A percentile compares a stretch with the other conserved stretches of the same genome.
These are phyloP conservation scores for Chionographis japonica DNA, from an alignment of 106 monocot species.

Conservation along the genomic window DNA sequence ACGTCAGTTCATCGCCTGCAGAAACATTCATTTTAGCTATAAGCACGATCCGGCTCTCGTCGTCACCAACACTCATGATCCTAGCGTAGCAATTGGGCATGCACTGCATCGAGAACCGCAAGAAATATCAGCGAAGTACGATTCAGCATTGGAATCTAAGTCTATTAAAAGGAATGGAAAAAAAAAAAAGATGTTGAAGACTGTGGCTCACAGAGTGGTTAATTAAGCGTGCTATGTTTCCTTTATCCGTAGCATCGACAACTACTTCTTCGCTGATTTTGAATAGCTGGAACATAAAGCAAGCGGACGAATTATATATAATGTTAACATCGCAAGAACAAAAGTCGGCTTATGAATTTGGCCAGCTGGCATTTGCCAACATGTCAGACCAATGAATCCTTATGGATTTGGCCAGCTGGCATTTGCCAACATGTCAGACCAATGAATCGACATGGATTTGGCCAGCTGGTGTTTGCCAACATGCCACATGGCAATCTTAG, in stretches of 20 bases:
- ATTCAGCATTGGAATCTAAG: not conserved
- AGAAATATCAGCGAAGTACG: not conserved
- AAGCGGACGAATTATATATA: not conserved
- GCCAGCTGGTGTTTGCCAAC: no score
- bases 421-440: not conserved
- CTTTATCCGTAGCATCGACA: constrained; percentile 85
- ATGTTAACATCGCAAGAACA: no score
- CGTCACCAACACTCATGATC: constrained; percentile 77
- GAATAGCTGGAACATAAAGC: constrained; percentile 63
- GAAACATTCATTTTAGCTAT: constrained; percentile 75
- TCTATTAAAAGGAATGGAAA: not conserved
- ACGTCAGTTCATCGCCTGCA: constrained; percentile 89
- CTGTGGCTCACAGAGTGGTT: constrained; percentile 70
- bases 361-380: no score
- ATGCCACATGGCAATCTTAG: no score
- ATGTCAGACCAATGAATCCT: not conserved
- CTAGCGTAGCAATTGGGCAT: constrained; percentile 96
- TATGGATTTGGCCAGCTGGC: no score
- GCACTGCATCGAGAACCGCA: constrained; percentile 48
- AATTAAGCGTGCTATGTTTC: constrained; percentile 87
- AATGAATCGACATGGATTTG: not conserved
- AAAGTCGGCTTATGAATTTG: no score
- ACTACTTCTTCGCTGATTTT: constrained; percentile 94
- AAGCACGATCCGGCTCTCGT: constrained; percentile 73
- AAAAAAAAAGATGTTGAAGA: not conserved